Evolutionary conservation across 495 filamentous ascomycete species (phyloP).

Genomic region (Podospora pseudoanserina): DNA sequence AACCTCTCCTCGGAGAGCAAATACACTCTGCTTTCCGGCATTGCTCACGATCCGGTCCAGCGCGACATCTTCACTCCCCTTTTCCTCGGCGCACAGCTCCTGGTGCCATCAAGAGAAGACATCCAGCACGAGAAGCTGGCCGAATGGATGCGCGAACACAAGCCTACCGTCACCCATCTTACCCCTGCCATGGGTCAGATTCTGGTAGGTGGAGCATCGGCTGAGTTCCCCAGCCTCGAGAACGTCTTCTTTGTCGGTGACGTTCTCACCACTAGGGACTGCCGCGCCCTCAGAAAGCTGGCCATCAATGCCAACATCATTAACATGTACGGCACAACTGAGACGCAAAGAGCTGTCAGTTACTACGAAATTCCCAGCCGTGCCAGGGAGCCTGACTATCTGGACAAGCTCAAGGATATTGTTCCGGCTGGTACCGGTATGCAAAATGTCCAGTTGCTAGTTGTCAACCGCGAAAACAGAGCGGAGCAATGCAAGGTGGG

Average conservation of each 20-base stretch:
- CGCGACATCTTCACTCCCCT: conserved; percentile 92
- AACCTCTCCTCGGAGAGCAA: conserved; percentile 66
- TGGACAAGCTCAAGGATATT: conserved; percentile 71
- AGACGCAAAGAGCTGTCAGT: conserved; percentile 81
- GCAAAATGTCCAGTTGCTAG: conserved; percentile 87
- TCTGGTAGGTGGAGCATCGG: conserved; percentile 76
- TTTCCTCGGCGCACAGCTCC: conserved; percentile 76
- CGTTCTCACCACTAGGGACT: conserved; percentile 82
- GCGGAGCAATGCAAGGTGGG: conserved; percentile 72
- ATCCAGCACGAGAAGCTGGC: conserved; percentile 87
- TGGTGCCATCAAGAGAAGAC: conserved; percentile 79
- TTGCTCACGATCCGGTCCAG: conserved; percentile 88
- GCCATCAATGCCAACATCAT: conserved; percentile 77
- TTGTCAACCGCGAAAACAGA: conserved; percentile 76
- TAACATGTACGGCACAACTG: conserved; percentile 92
- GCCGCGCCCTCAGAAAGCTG: conserved; percentile 69
- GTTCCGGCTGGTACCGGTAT: conserved; percentile 89
- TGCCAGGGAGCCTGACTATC: conserved; percentile 59
- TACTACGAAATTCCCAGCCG: conserved; percentile 81
- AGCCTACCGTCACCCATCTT: conserved; percentile 81
- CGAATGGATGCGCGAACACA: conserved; percentile 82
- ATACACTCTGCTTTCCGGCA: conserved; percentile 83
- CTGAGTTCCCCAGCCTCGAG: conserved; percentile 71
- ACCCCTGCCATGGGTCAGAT: conserved; percentile 98
- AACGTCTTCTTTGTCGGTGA: conserved; percentile 94